Conservation (phyloP, 2,329 filamentous ascomycete genomes). For the Talaromyces sp. region DNA sequence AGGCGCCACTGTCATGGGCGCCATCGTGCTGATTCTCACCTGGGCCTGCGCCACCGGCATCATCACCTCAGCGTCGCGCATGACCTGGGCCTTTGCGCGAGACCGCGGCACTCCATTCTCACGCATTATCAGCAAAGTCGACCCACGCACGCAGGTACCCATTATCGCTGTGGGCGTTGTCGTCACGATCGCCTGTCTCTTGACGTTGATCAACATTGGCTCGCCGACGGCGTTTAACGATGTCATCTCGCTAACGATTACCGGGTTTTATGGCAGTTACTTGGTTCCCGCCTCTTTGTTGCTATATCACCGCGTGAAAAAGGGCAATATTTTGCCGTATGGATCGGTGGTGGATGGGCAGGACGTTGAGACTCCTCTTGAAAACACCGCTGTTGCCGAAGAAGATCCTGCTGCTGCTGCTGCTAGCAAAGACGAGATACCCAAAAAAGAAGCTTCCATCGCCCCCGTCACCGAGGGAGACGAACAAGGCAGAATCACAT, state of each 20-base stretch:
- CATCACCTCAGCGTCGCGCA: slow-evolving; percentile 29
- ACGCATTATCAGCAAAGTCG: slow-evolving; percentile 18
- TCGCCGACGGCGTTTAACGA: slow-evolving; percentile 42
- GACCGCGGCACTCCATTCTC: slow-evolving; percentile 38
- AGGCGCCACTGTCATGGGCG: slow-evolving; percentile 21
- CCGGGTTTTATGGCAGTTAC: slow-evolving; percentile 33
- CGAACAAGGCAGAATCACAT: slow-evolving; percentile 15
- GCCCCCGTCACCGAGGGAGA: background rate
- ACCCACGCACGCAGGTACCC: slow-evolving; percentile 6
- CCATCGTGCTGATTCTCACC: slow-evolving; percentile 19
- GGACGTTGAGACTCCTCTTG: slow-evolving; percentile 4
- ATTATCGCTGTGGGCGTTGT: slow-evolving; percentile 42
- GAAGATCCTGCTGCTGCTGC: background rate
- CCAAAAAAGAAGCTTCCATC: background rate
- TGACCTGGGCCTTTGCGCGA: slow-evolving; percentile 52
- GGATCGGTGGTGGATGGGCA: slow-evolving; percentile 25
- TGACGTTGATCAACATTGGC: slow-evolving; percentile 50
- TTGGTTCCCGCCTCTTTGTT: slow-evolving; percentile 27
- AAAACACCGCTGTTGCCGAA: background rate
- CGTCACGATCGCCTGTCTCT: slow-evolving; percentile 38
- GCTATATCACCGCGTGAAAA: slow-evolving; percentile 28
- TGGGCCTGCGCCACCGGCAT: slow-evolving; percentile 22
- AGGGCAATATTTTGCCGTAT: slow-evolving; percentile 33
- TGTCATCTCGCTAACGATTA: slow-evolving; percentile 39
- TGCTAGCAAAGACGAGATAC: background rate